Conservation (phyloP, 2,329 filamentous ascomycete species). For the Calonectria pauciramosa region DNA sequence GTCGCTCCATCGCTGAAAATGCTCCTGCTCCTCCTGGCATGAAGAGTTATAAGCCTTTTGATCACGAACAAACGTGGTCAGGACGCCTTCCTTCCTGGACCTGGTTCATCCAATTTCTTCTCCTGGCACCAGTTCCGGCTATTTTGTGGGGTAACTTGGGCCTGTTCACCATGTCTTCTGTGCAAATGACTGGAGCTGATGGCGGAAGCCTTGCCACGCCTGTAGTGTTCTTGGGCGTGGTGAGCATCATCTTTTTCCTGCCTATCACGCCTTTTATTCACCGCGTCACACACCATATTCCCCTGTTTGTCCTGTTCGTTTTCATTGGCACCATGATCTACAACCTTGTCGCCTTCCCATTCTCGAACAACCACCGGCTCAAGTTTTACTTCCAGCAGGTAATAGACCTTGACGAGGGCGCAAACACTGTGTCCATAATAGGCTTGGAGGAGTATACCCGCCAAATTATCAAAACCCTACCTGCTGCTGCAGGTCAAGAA, state of each 20-base stretch:
- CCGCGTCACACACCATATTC: conserved; percentile 86
- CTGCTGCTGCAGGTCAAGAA: conserved; percentile 75
- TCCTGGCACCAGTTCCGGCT: conserved; percentile 83
- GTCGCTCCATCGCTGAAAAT: conserved; percentile 59
- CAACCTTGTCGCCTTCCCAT: conserved; percentile 90
- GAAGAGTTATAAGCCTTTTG: conserved; percentile 62
- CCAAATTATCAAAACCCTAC: conserved; percentile 76
- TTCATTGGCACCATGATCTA: conserved; percentile 85
- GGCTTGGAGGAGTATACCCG: conserved; percentile 78
- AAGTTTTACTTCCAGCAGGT: conserved; percentile 91
- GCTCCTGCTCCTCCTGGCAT: conserved; percentile 38
- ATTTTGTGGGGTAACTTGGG: conserved; percentile 83
- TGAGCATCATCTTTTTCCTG: conserved; percentile 79
- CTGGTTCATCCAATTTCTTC: conserved; percentile 88
- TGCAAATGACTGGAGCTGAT: conserved; percentile 87
- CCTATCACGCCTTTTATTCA: conserved; percentile 89
- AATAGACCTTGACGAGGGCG: conserved; percentile 81
- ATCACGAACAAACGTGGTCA: conserved; percentile 89
- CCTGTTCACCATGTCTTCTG: conserved; percentile 78
- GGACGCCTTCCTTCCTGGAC: conserved; percentile 82
- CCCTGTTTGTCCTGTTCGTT: conserved; percentile 80
- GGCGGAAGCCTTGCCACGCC: conserved; percentile 80
- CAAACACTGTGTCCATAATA: conserved; percentile 76
- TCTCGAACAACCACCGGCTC: conserved; percentile 82
- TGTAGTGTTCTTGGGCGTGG: conserved; percentile 77